phyloP scores from a whole-genome alignment of 768 basidiomycete genomes.

The Vishniacozyma victoriae region DNA sequence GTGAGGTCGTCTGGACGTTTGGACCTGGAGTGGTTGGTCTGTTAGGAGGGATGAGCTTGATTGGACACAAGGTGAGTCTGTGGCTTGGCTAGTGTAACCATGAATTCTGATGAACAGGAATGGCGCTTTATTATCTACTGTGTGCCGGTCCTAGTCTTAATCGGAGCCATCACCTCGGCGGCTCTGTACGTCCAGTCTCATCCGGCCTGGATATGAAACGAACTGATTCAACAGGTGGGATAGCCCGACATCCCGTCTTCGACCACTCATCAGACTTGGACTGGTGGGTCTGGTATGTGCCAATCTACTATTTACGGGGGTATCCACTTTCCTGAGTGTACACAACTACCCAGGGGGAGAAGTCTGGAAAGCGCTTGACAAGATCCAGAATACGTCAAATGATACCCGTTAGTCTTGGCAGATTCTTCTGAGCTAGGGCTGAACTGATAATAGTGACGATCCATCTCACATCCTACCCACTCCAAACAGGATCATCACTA shows the following conservation, averaged over 20 bases:
- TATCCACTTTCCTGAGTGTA: slow-evolving; percentile 59
- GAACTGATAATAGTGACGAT: slow-evolving; percentile 47
- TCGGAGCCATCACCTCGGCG: slow-evolving; percentile 62
- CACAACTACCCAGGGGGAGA: slow-evolving; percentile 85
- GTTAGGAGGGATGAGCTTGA: slow-evolving; percentile 55
- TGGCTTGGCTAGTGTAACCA: not conserved
- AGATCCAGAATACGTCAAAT: slow-evolving; percentile 12
- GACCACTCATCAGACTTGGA: slow-evolving; percentile 51
- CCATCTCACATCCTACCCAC: slow-evolving; percentile 73
- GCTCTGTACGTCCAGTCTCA: slow-evolving; percentile 56
- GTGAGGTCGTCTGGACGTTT: slow-evolving; percentile 15
- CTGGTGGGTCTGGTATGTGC: slow-evolving; percentile 53
- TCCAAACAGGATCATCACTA: slow-evolving; percentile 83
- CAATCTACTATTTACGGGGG: slow-evolving; percentile 56
- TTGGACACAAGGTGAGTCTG: slow-evolving; percentile 67
- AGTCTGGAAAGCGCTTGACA: slow-evolving; percentile 62
- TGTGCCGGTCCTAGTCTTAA: slow-evolving; percentile 72
- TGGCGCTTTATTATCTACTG: slow-evolving; percentile 93
- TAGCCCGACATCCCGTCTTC: slow-evolving; percentile 44
- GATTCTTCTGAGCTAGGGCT: slow-evolving; percentile 9
- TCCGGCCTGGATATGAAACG: not conserved
- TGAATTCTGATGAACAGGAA: slow-evolving; percentile 51
- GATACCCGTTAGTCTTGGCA: not conserved
- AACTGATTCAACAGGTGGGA: not conserved
- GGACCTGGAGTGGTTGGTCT: slow-evolving; percentile 14